phyloP scores from a whole-genome alignment of 2,329 filamentous ascomycete species.

The Aspergillus oerlinghausenensis region DNA sequence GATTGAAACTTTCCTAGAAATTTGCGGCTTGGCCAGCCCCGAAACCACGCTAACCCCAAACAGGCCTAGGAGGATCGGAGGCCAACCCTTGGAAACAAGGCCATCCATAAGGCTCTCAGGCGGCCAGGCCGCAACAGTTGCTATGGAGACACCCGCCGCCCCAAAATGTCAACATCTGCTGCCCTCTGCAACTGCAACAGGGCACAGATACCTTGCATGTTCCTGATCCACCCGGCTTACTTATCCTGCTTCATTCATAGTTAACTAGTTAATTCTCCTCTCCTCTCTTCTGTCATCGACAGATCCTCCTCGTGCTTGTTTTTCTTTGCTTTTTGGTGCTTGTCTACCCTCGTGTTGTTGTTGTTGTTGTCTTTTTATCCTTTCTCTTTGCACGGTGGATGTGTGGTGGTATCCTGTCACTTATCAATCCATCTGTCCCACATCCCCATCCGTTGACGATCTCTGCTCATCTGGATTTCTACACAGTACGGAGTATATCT shows the following conservation, averaged over 20 bases:
- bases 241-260: slow-evolving; percentile 4
- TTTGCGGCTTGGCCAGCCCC: background rate
- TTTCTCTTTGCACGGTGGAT: background rate
- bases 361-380: background rate
- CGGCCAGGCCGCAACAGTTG: slow-evolving; percentile 23
- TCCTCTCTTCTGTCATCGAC: slow-evolving; percentile 1
- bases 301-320: background rate
- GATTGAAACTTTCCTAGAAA: background rate
- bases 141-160: slow-evolving; percentile 30
- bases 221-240: slow-evolving; percentile 9
- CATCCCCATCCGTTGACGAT: background rate
- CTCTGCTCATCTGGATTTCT: background rate
- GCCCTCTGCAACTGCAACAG: background rate
- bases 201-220: background rate
- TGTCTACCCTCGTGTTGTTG: background rate
- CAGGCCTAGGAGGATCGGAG: slow-evolving; percentile 13
- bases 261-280: slow-evolving; percentile 1
- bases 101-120: slow-evolving; percentile 10
- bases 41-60: slow-evolving; percentile 4
- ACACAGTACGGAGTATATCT: no score
- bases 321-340: slow-evolving; percentile 9
- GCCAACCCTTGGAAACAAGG: slow-evolving; percentile 9
- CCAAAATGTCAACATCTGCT: slow-evolving; percentile 24
- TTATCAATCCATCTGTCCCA: slow-evolving; percentile 9
- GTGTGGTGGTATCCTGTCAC: slow-evolving; percentile 9